phyloP scores from a whole-genome alignment of 2,329 filamentous ascomycete species.

The Colletotrichum graminicola region DNA sequence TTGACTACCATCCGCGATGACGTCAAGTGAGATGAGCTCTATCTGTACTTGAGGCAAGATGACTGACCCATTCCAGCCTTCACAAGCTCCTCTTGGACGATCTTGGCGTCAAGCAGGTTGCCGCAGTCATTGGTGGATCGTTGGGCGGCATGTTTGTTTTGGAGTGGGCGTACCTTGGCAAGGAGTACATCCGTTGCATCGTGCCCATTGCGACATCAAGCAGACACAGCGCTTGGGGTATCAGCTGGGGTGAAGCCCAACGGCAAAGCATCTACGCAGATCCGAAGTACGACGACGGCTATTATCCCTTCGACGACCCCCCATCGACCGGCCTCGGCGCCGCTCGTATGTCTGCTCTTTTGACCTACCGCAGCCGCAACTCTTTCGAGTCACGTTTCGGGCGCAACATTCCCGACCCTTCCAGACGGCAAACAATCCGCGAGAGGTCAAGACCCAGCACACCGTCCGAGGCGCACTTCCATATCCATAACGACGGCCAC shows the following conservation, averaged over 20 bases:
- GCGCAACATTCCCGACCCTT: conserved; percentile 89
- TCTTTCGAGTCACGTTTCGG: conserved; percentile 97
- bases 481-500: conserved; percentile 87
- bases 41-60: not conserved
- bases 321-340: conserved; percentile 89
- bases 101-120: conserved; percentile 81
- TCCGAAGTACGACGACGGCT: conserved; percentile 97
- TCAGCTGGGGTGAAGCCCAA: conserved; percentile 91
- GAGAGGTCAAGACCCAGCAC: conserved; percentile 71
- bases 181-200: conserved; percentile 83
- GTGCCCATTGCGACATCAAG: conserved; percentile 89
- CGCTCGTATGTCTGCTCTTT: conserved; percentile 93
- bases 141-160: conserved; percentile 93
- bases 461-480: conserved; percentile 79
- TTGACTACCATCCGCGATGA: conserved; percentile 96
- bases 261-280: conserved; percentile 96
- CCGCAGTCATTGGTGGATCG: conserved; percentile 84
- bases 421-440: conserved; percentile 85
- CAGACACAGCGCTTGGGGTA: conserved; percentile 88
- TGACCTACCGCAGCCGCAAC: conserved; percentile 96
- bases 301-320: conserved; percentile 89
- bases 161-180: conserved; percentile 92
- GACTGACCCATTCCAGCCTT: conserved; percentile 62
- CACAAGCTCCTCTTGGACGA: conserved; percentile 86
- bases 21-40: conserved; percentile 77